These are phyloP conservation scores for Galerina marginata DNA, from an alignment of 768 basidiomycete genomes.

Conservation along the genomic window DNA sequence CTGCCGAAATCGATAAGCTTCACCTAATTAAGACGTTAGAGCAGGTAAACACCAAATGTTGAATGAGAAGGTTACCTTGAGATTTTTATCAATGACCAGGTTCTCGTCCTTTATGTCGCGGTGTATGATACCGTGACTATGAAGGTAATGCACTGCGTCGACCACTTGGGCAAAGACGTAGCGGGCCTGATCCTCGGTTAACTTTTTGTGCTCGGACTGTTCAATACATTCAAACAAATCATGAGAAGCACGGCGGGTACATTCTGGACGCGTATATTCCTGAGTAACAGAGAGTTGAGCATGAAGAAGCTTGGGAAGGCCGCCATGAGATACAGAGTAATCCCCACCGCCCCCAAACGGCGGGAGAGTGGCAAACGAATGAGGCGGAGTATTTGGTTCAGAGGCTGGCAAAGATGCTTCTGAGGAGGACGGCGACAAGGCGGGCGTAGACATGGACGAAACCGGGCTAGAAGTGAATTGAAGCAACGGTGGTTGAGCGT, in stretches of 20 bases:
- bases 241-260: constrained; percentile 78
- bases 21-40: constrained; percentile 52
- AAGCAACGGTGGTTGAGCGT: constrained; percentile 21
- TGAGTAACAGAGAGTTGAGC: constrained; percentile 24
- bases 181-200: constrained; percentile 79
- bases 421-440: constrained; percentile 54
- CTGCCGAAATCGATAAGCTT: constrained; percentile 97
- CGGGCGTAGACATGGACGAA: constrained; percentile 49
- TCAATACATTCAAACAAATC: constrained; percentile 97
- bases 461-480: constrained; percentile 24
- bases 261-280: constrained; percentile 41
- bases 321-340: constrained; percentile 12
- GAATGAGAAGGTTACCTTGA: constrained; percentile 54
- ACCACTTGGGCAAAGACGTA: constrained; percentile 90
- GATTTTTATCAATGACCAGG: constrained; percentile 74
- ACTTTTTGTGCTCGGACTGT: constrained; percentile 76
- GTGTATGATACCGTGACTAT: constrained; percentile 86
- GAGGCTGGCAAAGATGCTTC: constrained; percentile 33
- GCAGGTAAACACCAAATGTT: neutral
- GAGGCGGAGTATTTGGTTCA: constrained; percentile 34
- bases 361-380: constrained; percentile 24
- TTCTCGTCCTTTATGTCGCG: constrained; percentile 99
- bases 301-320: constrained; percentile 23
- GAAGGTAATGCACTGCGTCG: constrained; percentile 81
- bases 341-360: constrained; percentile 13